Percentiles rank a stretch among this genome's conserved stretches.
Evolutionary conservation across 2,329 filamentous ascomycete species (phyloP).

Genomic region (Cladosporium austrohemisphaericum): DNA sequence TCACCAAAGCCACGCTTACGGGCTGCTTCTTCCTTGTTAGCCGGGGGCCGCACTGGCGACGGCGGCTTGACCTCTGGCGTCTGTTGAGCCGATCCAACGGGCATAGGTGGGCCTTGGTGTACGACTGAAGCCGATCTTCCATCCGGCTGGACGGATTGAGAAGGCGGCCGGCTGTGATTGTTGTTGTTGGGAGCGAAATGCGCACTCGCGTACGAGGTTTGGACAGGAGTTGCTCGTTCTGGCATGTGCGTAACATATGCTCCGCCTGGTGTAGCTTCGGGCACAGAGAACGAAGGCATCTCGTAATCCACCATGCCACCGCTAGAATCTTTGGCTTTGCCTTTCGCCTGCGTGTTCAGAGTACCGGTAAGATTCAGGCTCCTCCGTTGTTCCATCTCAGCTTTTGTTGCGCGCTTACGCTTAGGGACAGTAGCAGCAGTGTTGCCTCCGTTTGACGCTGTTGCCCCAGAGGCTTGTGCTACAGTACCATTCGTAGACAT

Average conservation of each 20-base stretch:
- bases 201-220: neutral
- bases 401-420: neutral
- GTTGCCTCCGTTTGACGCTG: neutral
- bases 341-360: neutral
- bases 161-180: conserved; percentile 3
- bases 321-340: neutral
- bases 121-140: neutral
- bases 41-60: conserved; percentile 31
- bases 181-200: neutral
- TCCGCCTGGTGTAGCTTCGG: conserved; percentile 21
- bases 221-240: neutral
- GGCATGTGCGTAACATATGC: neutral
- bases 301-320: conserved; percentile 25
- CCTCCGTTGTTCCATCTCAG: conserved; percentile 10
- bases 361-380: neutral
- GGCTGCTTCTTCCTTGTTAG: conserved; percentile 53
- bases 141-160: neutral
- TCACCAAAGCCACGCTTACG: conserved; percentile 53
- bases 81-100: conserved; percentile 15
- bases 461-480: conserved; percentile 16
- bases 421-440: neutral
- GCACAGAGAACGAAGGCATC: conserved; percentile 25
- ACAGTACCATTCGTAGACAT: conserved; percentile 18
- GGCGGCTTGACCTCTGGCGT: conserved; percentile 24
- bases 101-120: conserved; percentile 1